Evolutionary conservation across 2,329 filamentous ascomycete genomes (phyloP).

Genomic region (Calcarisporium arbuscula): DNA sequence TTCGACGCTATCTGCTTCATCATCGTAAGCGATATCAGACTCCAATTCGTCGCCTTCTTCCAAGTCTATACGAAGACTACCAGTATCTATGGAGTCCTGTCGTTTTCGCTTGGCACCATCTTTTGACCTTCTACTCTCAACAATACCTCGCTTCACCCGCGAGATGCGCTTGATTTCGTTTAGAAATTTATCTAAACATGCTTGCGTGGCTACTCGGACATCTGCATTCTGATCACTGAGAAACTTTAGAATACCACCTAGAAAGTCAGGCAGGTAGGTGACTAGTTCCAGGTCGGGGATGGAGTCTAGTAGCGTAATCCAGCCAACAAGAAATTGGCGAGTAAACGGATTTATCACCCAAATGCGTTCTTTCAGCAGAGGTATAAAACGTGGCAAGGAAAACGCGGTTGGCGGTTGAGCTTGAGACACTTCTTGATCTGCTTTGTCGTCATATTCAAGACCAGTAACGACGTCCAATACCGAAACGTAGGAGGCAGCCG

Average conservation of each 20-base stretch:
- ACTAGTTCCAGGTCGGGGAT: constrained; percentile 96
- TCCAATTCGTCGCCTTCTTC: constrained; percentile 57
- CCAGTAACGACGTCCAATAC: constrained; percentile 60
- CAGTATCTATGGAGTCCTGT: constrained; percentile 62
- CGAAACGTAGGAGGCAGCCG: constrained; percentile 89
- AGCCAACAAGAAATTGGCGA: constrained; percentile 88
- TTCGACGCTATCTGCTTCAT: constrained; percentile 59
- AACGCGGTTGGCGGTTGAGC: constrained; percentile 72
- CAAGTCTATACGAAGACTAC: constrained; percentile 49
- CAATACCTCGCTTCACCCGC: constrained; percentile 83
- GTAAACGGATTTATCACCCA: constrained; percentile 93
- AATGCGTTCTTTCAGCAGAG: constrained; percentile 87
- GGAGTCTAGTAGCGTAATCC: constrained; percentile 90
- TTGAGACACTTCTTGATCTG: constrained; percentile 37
- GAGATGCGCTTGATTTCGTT: constrained; percentile 93
- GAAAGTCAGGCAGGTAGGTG: constrained; percentile 83
- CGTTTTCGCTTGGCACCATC: constrained; percentile 63
- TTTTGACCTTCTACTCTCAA: constrained; percentile 71
- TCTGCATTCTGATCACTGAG: constrained; percentile 86
- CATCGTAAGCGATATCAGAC: constrained; percentile 51
- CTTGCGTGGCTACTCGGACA: constrained; percentile 90
- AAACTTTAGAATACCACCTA: constrained; percentile 84
- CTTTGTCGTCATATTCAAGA: constrained; percentile 38
- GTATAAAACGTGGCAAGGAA: constrained; percentile 84
- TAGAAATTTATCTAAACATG: constrained; percentile 82